phyloP scores from a whole-genome alignment of 139 green algal genomes.

The Tetradesmus obliquus region DNA sequence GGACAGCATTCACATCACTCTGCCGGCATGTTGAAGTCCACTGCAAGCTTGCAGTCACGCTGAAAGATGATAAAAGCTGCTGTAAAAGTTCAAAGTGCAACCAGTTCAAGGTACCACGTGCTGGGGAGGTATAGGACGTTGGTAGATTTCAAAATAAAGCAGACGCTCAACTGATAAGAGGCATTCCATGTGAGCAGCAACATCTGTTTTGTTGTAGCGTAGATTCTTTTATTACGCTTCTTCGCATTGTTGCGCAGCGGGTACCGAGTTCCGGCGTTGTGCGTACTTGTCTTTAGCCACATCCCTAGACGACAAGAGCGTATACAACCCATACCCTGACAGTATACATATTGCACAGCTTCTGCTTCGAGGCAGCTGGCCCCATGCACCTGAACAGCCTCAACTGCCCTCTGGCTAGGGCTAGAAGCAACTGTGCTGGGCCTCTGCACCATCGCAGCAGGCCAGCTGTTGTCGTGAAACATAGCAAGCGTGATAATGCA shows the following conservation, averaged over 20 bases:
- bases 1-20: not conserved
- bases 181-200: too few relatives aligned
- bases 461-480: not conserved
- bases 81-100: too few relatives aligned
- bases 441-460: not conserved
- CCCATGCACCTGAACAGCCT: not conserved
- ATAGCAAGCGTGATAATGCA: not conserved
- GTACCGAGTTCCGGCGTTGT: not conserved
- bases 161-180: too few relatives aligned
- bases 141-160: not conserved
- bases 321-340: not conserved
- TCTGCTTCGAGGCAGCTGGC: not conserved
- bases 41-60: too few relatives aligned
- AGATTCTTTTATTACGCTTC: not conserved
- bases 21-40: too few relatives aligned
- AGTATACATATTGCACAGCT: not conserved
- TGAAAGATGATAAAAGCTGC: too few relatives aligned
- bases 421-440: not conserved
- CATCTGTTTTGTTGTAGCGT: not conserved
- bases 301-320: not conserved
- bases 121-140: not conserved
- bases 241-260: not conserved
- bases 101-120: too few relatives aligned
- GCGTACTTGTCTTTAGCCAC: not conserved
- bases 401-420: not conserved